Conservation (phyloP, 2,329 filamentous ascomycete genomes). For the Fusarium redolens region DNA sequence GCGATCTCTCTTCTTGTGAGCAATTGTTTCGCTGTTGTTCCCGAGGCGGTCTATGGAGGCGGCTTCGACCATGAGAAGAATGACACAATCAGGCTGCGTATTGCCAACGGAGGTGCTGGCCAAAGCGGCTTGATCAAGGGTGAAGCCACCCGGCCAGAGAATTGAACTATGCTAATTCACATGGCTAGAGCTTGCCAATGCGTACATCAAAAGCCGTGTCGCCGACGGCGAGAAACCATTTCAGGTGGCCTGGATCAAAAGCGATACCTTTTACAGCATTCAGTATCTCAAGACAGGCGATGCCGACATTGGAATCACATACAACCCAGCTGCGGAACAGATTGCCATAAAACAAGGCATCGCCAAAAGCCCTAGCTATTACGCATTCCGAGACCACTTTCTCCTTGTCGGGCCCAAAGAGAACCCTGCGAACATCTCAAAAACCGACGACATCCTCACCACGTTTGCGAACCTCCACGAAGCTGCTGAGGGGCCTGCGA, state of each 20-base stretch:
- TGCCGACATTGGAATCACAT: constrained; percentile 59
- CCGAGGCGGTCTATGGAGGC: constrained; percentile 38
- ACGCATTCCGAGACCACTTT: constrained; percentile 61
- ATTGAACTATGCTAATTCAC: rapidly evolving
- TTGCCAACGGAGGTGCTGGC: constrained; percentile 53
- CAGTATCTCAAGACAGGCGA: constrained; percentile 54
- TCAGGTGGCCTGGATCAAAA: constrained; percentile 57
- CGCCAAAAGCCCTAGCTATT: constrained; percentile 47
- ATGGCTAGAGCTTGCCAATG: constrained; percentile 41
- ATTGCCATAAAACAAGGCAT: constrained; percentile 56
- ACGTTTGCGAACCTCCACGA: constrained; percentile 51
- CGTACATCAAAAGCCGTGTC: constrained; percentile 42
- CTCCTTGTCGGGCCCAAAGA: constrained; percentile 53
- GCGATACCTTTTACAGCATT: constrained; percentile 59
- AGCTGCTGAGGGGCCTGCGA: constrained; percentile 48
- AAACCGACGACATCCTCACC: constrained; percentile 45
- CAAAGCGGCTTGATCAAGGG: constrained; percentile 52
- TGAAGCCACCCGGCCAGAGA: neutral
- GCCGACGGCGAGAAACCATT: constrained; percentile 46
- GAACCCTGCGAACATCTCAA: constrained; percentile 49
- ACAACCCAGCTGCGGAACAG: constrained; percentile 55
- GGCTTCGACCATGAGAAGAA: constrained; percentile 18
- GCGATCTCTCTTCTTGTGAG: neutral
- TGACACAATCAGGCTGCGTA: constrained; percentile 41
- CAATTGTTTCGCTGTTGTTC: constrained; percentile 15